Evolutionary conservation across 768 basidiomycete genomes (phyloP).

Genomic region (Mrakia gelida): DNA sequence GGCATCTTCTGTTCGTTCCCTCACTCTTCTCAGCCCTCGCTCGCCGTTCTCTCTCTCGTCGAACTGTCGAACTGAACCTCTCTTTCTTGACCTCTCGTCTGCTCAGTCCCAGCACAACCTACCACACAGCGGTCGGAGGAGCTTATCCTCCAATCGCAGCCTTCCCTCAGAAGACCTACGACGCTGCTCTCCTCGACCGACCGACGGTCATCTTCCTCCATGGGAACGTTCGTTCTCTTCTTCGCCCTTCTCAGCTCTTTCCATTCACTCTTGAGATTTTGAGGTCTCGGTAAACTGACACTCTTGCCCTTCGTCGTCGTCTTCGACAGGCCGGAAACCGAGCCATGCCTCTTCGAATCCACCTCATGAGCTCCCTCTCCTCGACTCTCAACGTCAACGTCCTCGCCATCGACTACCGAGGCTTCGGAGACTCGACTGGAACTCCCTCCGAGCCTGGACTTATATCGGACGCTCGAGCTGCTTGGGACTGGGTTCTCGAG

Average conservation of each 20-base stretch:
- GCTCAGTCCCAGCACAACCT: conserved; percentile 13
- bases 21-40: neutral
- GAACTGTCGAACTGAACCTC: too few relatives aligned
- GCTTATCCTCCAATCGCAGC: conserved; percentile 25
- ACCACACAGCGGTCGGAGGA: neutral
- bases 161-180: conserved; percentile 49
- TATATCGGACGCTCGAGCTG: conserved; percentile 62
- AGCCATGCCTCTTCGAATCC: conserved; percentile 62
- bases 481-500: conserved; percentile 68
- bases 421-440: conserved; percentile 77
- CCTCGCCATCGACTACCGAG: conserved; percentile 78
- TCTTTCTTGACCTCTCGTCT: too few relatives aligned
- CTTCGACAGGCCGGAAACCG: conserved; percentile 59
- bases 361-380: conserved; percentile 62
- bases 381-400: conserved; percentile 68
- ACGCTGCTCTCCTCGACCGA: conserved; percentile 53
- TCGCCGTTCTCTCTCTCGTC: neutral
- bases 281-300: neutral
- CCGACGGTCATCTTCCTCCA: conserved; percentile 90
- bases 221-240: conserved; percentile 56
- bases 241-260: neutral
- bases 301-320: neutral
- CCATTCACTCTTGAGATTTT: neutral
- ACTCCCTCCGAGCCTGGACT: conserved; percentile 71
- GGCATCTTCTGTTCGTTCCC: conserved; percentile 26